Evolutionary conservation across 352 stramenopile species (phyloP).

Genomic region (Phytopythium delawarense): DNA sequence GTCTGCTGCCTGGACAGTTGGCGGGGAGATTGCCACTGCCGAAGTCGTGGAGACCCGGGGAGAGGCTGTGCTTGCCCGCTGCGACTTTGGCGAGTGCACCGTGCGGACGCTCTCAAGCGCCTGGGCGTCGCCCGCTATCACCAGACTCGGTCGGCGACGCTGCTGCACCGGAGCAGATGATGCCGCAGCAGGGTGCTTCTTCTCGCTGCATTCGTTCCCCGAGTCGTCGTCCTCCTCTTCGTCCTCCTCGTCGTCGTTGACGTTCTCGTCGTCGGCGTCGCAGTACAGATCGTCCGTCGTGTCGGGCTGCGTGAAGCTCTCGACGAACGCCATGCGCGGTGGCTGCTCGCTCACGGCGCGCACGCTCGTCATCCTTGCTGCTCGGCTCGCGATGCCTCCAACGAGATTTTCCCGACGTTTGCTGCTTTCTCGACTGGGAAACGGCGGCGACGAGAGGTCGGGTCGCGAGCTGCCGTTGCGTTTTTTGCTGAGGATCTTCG

Average conservation of each 20-base stretch:
- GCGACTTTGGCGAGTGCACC: slow-evolving; percentile 28
- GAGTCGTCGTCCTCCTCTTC: not conserved
- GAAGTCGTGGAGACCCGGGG: not conserved
- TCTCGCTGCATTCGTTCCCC: not conserved
- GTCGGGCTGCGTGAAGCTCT: slow-evolving; percentile 29
- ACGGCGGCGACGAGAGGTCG: not conserved
- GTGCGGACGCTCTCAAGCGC: slow-evolving; percentile 27
- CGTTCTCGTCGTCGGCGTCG: not conserved
- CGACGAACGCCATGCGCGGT: slow-evolving; percentile 18
- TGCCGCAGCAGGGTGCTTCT: not conserved
- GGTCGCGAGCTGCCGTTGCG: not conserved
- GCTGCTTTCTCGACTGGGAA: not conserved
- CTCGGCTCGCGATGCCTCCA: not conserved
- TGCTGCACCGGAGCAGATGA: not conserved
- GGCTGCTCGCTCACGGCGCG: not conserved
- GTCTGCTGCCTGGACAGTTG: not conserved
- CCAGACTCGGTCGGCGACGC: slow-evolving; percentile 13
- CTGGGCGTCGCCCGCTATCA: slow-evolving; percentile 24
- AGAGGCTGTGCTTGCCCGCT: not conserved
- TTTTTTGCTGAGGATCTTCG: not conserved
- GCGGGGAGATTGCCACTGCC: not conserved
- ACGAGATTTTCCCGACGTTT: not conserved
- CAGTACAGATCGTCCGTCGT: slow-evolving; percentile 5
- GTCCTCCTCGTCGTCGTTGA: not conserved
- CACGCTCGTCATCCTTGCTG: slow-evolving; percentile 1